Percentiles rank a stretch among this genome's conserved stretches.
phyloP scores from a whole-genome alignment of 352 stramenopile genomes.

The Pythium dissotocum region DNA sequence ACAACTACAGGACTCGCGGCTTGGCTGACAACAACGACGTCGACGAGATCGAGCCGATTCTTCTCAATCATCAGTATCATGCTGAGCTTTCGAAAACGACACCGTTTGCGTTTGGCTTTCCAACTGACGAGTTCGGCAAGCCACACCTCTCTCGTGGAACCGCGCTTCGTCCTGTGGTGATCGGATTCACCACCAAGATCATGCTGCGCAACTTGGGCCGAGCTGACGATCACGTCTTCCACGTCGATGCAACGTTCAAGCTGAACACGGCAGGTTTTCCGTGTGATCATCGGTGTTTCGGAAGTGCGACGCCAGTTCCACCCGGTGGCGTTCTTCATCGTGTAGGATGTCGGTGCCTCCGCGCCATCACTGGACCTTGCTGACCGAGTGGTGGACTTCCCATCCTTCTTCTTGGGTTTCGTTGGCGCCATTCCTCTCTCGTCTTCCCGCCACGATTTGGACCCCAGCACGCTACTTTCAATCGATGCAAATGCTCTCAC shows the following conservation, averaged over 20 bases:
- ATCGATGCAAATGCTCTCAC: too few species aligned
- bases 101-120: conserved; percentile 1
- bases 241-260: conserved; percentile 17
- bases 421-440: too few species aligned
- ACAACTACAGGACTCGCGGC: neutral
- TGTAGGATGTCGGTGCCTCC: neutral
- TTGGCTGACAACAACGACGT: conserved; percentile 6
- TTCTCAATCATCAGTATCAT: conserved; percentile 1
- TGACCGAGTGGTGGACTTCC: too few species aligned
- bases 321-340: conserved; percentile 12
- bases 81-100: neutral
- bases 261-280: conserved; percentile 10
- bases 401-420: too few species aligned
- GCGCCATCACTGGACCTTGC: too few species aligned
- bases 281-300: conserved; percentile 7
- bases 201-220: neutral
- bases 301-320: conserved; percentile 8
- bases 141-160: neutral
- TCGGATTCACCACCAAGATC: conserved; percentile 1
- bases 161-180: neutral
- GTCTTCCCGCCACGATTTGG: too few species aligned
- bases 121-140: neutral
- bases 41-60: conserved; percentile 3
- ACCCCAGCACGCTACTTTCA: too few species aligned
- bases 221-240: neutral